phyloP scores from a whole-genome alignment of 2,329 filamentous ascomycete genomes.

The Xylariaceae sp. region DNA sequence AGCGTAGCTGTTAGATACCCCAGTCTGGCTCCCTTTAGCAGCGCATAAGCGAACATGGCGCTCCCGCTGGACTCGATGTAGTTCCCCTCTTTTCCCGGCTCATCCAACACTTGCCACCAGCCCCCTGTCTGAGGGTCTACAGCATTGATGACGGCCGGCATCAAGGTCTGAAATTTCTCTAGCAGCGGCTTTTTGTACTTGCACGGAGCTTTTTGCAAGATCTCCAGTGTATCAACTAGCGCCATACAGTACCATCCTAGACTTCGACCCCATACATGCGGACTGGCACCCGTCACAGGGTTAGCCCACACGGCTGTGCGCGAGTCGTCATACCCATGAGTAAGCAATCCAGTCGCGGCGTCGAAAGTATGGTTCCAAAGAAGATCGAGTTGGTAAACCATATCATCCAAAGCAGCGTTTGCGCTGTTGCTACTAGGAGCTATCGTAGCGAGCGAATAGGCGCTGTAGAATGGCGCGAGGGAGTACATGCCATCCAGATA shows the following conservation, averaged over 20 bases:
- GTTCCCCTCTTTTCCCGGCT: constrained; percentile 36
- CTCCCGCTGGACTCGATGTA: constrained; percentile 47
- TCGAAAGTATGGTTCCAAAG: constrained; percentile 37
- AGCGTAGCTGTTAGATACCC: constrained; percentile 38
- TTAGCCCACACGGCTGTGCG: constrained; percentile 44
- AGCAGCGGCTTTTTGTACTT: constrained; percentile 20
- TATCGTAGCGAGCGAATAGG: constrained; percentile 36
- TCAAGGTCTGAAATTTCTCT: constrained; percentile 32
- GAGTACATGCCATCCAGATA: constrained; percentile 62
- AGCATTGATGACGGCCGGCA: constrained; percentile 32
- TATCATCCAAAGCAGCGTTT: constrained; percentile 33
- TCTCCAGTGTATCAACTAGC: constrained; percentile 44
- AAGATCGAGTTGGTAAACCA: constrained; percentile 38
- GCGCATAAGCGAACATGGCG: constrained; percentile 45
- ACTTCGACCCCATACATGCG: constrained; percentile 46
- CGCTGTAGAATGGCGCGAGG: constrained; percentile 48
- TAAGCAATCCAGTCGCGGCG: constrained; percentile 38
- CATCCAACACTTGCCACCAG: constrained; percentile 48
- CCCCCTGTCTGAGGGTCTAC: constrained; percentile 40
- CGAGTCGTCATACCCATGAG: constrained; percentile 46
- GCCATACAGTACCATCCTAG: constrained; percentile 48
- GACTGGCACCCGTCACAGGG: constrained; percentile 43
- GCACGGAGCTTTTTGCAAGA: constrained; percentile 25
- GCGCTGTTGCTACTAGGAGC: not conserved
- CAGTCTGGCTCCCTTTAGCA: constrained; percentile 45